A percentile compares a stretch with the other conserved stretches of the same genome.
Conservation (phyloP, 305 asterid genomes). For the Fraxinus sp. region DNA sequence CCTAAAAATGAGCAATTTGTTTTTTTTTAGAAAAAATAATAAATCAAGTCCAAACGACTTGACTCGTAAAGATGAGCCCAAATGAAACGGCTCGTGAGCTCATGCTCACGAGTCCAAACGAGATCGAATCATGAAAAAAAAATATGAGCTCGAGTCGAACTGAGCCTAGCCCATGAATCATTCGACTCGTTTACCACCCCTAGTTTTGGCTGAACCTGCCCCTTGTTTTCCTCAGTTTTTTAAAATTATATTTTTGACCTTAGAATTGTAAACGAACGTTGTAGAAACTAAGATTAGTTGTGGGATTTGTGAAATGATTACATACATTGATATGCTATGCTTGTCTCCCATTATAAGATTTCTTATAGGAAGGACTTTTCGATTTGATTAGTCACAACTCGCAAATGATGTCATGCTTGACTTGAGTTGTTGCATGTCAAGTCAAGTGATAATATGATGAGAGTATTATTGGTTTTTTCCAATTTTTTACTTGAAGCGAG, state of each 20-base stretch:
- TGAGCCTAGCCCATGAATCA: not conserved
- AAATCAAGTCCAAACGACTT: not conserved
- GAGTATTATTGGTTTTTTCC: not conserved
- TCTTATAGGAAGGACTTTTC: not conserved
- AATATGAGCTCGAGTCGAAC: no score
- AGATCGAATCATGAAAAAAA: not conserved
- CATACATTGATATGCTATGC: not conserved
- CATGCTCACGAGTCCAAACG: not conserved
- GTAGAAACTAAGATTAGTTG: not conserved
- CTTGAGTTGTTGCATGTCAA: not conserved
- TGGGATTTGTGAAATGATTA: not conserved
- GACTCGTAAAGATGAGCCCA: not conserved
- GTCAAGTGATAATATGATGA: not conserved
- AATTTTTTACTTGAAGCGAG: not conserved
- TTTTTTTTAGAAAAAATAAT: no score
- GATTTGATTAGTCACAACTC: not conserved
- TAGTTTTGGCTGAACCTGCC: not conserved
- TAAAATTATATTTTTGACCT: not conserved
- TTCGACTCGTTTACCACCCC: not conserved
- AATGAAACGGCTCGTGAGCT: not conserved
- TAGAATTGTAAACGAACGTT: no score
- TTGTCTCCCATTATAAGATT: not conserved
- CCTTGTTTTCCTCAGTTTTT: not conserved
- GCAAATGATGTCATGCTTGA: not conserved
- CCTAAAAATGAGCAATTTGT: not conserved